These are phyloP conservation scores for Leishmania guyanensis DNA, from an alignment of 208 protist genomes.

Conservation along the genomic window DNA sequence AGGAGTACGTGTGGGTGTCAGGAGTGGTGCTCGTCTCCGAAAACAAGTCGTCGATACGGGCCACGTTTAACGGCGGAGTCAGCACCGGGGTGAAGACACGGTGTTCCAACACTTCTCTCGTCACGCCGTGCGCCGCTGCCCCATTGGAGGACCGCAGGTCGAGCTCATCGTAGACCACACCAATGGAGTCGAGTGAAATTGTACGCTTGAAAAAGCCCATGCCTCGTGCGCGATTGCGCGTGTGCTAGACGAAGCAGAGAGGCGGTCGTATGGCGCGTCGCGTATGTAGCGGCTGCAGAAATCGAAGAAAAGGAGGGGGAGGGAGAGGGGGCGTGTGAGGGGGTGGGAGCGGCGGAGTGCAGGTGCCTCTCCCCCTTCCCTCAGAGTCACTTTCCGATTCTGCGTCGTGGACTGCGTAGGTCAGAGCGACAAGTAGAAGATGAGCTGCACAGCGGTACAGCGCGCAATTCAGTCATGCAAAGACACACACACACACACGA, in stretches of 20 bases:
- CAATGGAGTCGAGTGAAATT: slow-evolving; percentile 50
- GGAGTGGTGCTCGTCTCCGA: slow-evolving; percentile 49
- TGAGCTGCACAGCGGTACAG: background rate
- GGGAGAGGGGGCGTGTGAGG: background rate
- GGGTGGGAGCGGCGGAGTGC: background rate
- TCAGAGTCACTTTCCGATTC: background rate
- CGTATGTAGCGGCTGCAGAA: background rate
- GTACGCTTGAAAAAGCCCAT: slow-evolving; percentile 51
- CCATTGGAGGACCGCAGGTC: slow-evolving; percentile 6
- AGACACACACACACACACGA: background rate
- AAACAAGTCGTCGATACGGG: slow-evolving; percentile 37
- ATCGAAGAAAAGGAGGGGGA: no score
- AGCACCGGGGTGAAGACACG: slow-evolving; percentile 16
- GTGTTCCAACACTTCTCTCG: slow-evolving; percentile 15
- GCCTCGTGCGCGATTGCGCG: no score
- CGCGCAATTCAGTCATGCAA: background rate
- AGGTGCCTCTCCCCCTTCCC: background rate
- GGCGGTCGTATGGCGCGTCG: background rate
- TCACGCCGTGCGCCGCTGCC: slow-evolving; percentile 9
- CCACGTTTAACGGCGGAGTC: background rate
- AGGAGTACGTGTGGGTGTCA: slow-evolving; percentile 43
- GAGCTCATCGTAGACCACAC: slow-evolving; percentile 42
- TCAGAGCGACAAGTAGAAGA: background rate
- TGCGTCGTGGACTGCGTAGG: no score
- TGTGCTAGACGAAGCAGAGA: background rate